Evolutionary conservation across 2,329 filamentous ascomycete species (phyloP), one percentile per base, ranked within the genome.

Genomic region (Fusarium avenaceum): DNA sequence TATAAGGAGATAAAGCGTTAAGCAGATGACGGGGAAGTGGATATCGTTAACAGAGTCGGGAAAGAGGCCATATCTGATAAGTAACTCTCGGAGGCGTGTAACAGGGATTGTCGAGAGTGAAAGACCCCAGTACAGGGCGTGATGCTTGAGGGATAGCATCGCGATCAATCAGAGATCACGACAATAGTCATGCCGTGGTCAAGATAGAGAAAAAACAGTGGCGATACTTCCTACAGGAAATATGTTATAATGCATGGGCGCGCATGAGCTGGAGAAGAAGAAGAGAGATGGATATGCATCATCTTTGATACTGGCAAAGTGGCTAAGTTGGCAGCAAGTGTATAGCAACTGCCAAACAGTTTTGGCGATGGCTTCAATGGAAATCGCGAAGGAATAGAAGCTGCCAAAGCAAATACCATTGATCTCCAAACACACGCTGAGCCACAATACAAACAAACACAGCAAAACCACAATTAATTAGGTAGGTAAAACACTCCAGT

Each of bases 61-160:
- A 10, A 63, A 38, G 7, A 67, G 33, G 17, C n/a, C 50, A 19
- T 22, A 17, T 15, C 49, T 19, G 9, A 15, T 28, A 8, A 67
- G 57, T 11, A 20, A 24, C 10, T 45, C 53, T 32, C 62, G 63
- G 9, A 66, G 15, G 7, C 48, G 15, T 13, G 39, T 10, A 11
- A 56, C 24, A 17, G 52, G 53, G 8, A 69, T 19, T 3, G 69
- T 59, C n/a, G 50, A 38, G 20, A 65, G 17, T 3, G 71, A 69
- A 11, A 73, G 5, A 7, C 14, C 44, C 71, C 71, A 73, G 49
- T 64, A 62, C 38, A 71, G 39, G 30, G 56, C 6, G 46, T 73
- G 69, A 24, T 67, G 7, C 17, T 50, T 57, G 17, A 54, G 20
- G 9, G 68, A 73, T 9, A 73, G 45, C 70, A 73, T 73, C 14